Evolutionary conservation across 2,329 filamentous ascomycete species (phyloP), one percentile per base, ranked within the genome.

Genomic region (Alternaria burnsii): DNA sequence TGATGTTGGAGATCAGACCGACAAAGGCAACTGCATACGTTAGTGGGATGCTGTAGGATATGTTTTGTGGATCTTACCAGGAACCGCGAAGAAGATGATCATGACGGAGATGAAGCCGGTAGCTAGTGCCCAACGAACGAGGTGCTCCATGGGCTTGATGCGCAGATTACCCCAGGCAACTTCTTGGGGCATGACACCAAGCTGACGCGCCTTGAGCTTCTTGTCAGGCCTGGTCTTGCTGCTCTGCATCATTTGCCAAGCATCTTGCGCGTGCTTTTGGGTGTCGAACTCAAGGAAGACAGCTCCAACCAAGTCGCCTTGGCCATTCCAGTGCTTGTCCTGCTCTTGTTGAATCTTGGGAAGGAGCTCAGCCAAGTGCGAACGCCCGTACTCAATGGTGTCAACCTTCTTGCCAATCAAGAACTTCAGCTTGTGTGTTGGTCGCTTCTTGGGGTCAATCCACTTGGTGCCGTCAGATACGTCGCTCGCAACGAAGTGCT

Each of bases 211-310:
- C 32, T 75, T 58, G 36, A 82, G 67, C 54, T 75, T 76, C 22
- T 63, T 68, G 60, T 76, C 74, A 26, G 75, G 76, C 62, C 71
- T 76, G 24, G 68, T 74, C 68, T 77, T 77, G 42, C 68, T 60
- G 40, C 62, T 61, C 68, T 80, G 60, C 74, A 77, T 77, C 71
- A 91, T 87, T 78, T 97, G 93, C 79, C 88, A 93, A 18, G 94
- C 94, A 52, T 88, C 86, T 78, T 98, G 93, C 8, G 95, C 95
- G 59, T 91, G 90, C 58, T 89, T 87, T 78, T 97, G 94, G 5
- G 85, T 88, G 60, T 87, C 85, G 72, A 97, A 99, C 74, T 97
- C 92, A 61, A 98, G 87, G 73, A 99, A 98, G 6, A 95, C 91
- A 18, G 91, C 90, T 1, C 90, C 87, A 7, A 93, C 82, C 54